These are phyloP conservation scores for Kodamaea restingae DNA, from an alignment of 805 yeast genomes.

Conservation along the genomic window DNA sequence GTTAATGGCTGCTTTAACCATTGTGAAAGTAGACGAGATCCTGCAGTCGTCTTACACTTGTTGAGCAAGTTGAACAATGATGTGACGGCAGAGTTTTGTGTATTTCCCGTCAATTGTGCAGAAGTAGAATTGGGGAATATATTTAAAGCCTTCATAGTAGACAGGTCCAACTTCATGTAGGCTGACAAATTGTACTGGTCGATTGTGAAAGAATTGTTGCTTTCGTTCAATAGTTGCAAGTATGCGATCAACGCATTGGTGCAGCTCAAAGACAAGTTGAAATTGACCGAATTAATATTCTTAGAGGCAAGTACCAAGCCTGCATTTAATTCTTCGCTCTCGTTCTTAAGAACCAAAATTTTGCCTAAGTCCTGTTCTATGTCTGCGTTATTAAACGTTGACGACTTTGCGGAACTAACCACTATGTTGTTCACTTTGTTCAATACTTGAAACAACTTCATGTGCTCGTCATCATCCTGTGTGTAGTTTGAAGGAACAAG, in stretches of 20 bases:
- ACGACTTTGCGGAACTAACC: slow-evolving; percentile 52
- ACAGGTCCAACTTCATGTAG: slow-evolving; percentile 85
- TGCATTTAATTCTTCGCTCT: slow-evolving; percentile 17
- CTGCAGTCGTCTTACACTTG: slow-evolving; percentile 86
- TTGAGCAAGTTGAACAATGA: slow-evolving; percentile 82
- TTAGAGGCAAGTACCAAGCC: slow-evolving; percentile 51
- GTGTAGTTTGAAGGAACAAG: slow-evolving; percentile 49
- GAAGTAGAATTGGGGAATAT: slow-evolving; percentile 42
- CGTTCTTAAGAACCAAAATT: slow-evolving; percentile 42
- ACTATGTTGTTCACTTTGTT: slow-evolving; percentile 73
- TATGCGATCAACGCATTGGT: slow-evolving; percentile 68
- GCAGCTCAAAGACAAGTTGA: slow-evolving; percentile 53
- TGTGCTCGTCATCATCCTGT: slow-evolving; percentile 45
- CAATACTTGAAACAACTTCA: slow-evolving; percentile 65
- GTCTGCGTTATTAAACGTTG: slow-evolving; percentile 61
- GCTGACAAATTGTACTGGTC: slow-evolving; percentile 68
- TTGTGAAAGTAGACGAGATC: slow-evolving; percentile 79
- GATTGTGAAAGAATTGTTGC: slow-evolving; percentile 52
- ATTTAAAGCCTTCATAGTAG: slow-evolving; percentile 85
- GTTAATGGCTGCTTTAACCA: slow-evolving; percentile 97
- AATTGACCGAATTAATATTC: slow-evolving; percentile 44
- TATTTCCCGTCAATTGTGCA: slow-evolving; percentile 7
- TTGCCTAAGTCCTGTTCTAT: slow-evolving; percentile 76
- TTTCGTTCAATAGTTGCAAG: slow-evolving; percentile 58
- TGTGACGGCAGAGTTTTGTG: slow-evolving; percentile 15